Evolutionary conservation across 1,284 basidiomycete genomes (phyloP).

Genomic region (Prillingera fragicola): DNA sequence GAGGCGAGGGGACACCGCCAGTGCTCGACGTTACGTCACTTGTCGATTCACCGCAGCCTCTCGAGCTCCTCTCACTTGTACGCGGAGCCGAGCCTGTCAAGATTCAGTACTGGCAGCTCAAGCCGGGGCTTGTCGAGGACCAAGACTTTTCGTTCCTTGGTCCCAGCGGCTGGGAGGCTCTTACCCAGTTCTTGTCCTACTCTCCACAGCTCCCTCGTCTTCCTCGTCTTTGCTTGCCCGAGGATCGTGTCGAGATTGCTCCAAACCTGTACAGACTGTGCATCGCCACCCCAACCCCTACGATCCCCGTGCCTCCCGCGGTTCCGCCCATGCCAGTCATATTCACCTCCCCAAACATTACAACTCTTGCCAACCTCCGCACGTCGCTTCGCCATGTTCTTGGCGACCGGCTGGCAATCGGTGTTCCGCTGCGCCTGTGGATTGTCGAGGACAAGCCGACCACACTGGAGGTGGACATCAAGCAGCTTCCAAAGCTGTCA

Average conservation of each 20-base stretch:
- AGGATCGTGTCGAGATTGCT: conserved; percentile 62
- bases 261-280: conserved; percentile 63
- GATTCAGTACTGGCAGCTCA: conserved; percentile 34
- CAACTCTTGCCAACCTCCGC: conserved; percentile 6
- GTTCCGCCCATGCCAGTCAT: conserved; percentile 4
- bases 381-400: conserved; percentile 10
- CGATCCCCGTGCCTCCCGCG: conserved; percentile 14
- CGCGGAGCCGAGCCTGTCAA: conserved; percentile 9
- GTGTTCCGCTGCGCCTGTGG: conserved; percentile 23
- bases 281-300: conserved; percentile 14
- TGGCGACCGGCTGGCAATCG: background rate
- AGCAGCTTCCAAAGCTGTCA: conserved; percentile 18
- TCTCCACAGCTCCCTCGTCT: conserved; percentile 43
- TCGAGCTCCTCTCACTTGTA: conserved; percentile 25
- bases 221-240: conserved; percentile 52
- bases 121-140: conserved; percentile 55
- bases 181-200: conserved; percentile 47
- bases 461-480: conserved; percentile 6
- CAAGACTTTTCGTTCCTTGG: conserved; percentile 75
- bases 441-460: conserved; percentile 14
- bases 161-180: conserved; percentile 62
- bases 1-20: conserved; percentile 13
- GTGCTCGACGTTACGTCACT: conserved; percentile 23
- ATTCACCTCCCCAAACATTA: conserved; percentile 12
- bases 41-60: conserved; percentile 12